phyloP scores from a whole-genome alignment of 2,329 filamentous ascomycete species.

The Atkinsonella hypoxylon region DNA sequence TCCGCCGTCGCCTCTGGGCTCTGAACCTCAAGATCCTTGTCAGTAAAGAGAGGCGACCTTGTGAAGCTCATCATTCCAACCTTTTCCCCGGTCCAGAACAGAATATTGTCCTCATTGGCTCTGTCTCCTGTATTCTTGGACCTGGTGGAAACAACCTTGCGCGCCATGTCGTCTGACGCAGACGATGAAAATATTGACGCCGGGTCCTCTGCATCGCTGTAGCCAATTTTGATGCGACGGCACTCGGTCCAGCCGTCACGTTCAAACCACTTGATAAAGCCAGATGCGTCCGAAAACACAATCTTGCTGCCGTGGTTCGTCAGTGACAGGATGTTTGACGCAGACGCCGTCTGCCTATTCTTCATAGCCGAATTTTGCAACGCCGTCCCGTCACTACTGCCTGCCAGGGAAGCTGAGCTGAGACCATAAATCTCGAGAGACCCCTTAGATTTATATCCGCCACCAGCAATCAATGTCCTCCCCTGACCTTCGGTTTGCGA shows the following conservation, averaged over 20 bases:
- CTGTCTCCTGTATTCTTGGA: conserved; percentile 20
- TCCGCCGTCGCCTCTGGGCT: conserved; percentile 32
- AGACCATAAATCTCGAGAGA: conserved; percentile 78
- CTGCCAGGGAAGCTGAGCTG: conserved; percentile 17
- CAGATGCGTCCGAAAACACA: conserved; percentile 73
- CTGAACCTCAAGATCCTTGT: conserved; percentile 38
- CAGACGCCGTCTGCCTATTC: conserved; percentile 74
- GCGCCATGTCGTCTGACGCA: conserved; percentile 58
- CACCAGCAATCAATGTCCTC: conserved; percentile 66
- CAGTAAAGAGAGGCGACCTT: conserved; percentile 32
- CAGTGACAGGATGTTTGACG: conserved; percentile 71
- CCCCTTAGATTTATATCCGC: conserved; percentile 85
- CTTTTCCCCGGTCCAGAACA: conserved; percentile 82
- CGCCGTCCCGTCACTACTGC: conserved; percentile 11
- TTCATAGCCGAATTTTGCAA: conserved; percentile 43
- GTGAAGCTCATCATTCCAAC: conserved; percentile 62
- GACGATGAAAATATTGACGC: conserved; percentile 40
- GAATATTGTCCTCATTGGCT: conserved; percentile 51
- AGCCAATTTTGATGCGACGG: conserved; percentile 40
- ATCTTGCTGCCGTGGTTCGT: conserved; percentile 71
- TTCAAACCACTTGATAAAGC: conserved; percentile 83
- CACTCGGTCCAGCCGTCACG: conserved; percentile 61
- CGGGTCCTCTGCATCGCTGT: conserved; percentile 35
- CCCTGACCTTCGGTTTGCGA: conserved; percentile 41
- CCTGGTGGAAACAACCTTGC: conserved; percentile 61